Base-by-base conservation (phyloP, 2,329 filamentous ascomycete genomes). In the Talaromyces sp. region DNA sequence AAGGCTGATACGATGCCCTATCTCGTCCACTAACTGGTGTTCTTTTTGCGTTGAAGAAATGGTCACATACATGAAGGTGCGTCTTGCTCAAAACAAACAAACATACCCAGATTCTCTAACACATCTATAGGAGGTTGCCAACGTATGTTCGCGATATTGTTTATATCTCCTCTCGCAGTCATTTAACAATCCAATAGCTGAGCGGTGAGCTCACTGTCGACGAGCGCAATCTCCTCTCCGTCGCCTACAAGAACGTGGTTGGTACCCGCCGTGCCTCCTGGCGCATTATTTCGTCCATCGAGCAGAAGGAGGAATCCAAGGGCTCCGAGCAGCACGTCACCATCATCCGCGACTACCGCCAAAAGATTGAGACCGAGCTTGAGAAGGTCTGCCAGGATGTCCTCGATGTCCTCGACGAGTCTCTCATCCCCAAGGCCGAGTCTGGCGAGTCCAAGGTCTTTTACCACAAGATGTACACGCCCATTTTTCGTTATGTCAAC, bases 221-320 rank as follows among this genome's bases (percentile, higher is more conserved):
- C 82, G 93, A 97, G 87, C 91, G 93, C 78, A 97, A 97, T 84
- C 91, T 97, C 68, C 88, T 97, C 65, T 96, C 92, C 64, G 93
- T 97, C 77, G 93, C 93, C 80, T 97, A 97, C 88, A 97, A 97
- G 89, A 97, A 97, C 83, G 93, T 97, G 78, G 95, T 97, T 76
- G 93, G 93, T 79, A 91, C 93, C 72, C 90, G 93, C 79, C 93
- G 93, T 87, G 93, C 93, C 68, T 97, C 93, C 68, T 97, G 93
- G 93, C 91, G 93, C 85, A 97, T 97, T 79, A 91, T 97, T 75
- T 95, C 93, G 77, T 96, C 92, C 72, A 97, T 97, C 76, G 93
- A 97, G 87, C 93, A 97, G 84, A 97, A 97, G 88, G 93, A 98
- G 85, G 93, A 98, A 84, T 95, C 91, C 77, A 98, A 98, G 89